Conservation (phyloP, 1,284 basidiomycete genomes). For the Ceratobasidium sp. region DNA sequence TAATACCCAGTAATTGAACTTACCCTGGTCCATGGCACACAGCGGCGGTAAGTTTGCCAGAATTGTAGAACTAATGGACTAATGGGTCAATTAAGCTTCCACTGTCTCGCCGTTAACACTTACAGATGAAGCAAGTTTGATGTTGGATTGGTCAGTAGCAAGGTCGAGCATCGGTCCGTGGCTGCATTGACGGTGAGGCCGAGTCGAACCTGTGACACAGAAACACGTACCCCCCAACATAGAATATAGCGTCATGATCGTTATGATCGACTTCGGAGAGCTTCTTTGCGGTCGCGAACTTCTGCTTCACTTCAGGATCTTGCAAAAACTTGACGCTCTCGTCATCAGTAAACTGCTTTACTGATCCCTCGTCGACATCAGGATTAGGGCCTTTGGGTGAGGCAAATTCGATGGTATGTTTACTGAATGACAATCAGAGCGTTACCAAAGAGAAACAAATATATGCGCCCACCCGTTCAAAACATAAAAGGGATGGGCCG, state of each 20-base stretch:
- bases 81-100: not conserved
- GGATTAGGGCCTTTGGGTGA: slow-evolving; percentile 77
- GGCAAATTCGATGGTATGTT: slow-evolving; percentile 69
- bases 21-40: slow-evolving; percentile 81
- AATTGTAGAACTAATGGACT: slow-evolving; percentile 64
- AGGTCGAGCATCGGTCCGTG: slow-evolving; percentile 79
- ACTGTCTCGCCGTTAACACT: slow-evolving; percentile 45
- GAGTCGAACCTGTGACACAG: not conserved
- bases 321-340: slow-evolving; percentile 68
- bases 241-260: slow-evolving; percentile 80
- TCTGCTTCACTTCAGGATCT: slow-evolving; percentile 66
- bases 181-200: slow-evolving; percentile 47
- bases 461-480: slow-evolving; percentile 62
- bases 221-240: slow-evolving; percentile 68
- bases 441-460: not conserved
- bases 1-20: slow-evolving; percentile 42
- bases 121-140: slow-evolving; percentile 67
- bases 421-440: not conserved
- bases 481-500: slow-evolving; percentile 82
- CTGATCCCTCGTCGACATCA: slow-evolving; percentile 71
- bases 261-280: slow-evolving; percentile 66
- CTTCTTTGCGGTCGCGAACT: slow-evolving; percentile 69
- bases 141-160: slow-evolving; percentile 66
- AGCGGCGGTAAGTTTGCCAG: slow-evolving; percentile 67
- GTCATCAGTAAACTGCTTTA: slow-evolving; percentile 68